Evolutionary conservation across 192 early-diverging fungal species (phyloP).

Genomic region (Rhizophagus prolifer): DNA sequence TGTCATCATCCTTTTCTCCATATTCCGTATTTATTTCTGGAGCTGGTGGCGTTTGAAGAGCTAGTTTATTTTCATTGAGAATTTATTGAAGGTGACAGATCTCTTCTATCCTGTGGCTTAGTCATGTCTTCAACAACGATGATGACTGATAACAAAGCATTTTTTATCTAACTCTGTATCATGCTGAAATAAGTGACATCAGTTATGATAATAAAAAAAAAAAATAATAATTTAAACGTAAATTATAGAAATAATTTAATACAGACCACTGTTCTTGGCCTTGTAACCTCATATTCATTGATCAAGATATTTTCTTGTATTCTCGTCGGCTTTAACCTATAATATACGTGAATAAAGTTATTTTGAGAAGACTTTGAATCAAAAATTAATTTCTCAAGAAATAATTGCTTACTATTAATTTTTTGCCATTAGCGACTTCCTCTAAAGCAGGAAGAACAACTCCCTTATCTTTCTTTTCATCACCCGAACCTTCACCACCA

Average conservation of each 20-base stretch:
- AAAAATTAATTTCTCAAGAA: no score
- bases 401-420: slow-evolving; percentile 47
- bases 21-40: slow-evolving; percentile 10
- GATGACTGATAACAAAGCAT: no score
- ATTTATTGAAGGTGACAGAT: slow-evolving; percentile 8
- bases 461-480: slow-evolving; percentile 35
- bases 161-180: slow-evolving; percentile 49
- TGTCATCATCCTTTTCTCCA: slow-evolving; percentile 39
- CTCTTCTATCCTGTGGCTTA: slow-evolving; percentile 27
- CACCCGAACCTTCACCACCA: slow-evolving; percentile 55
- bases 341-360: slow-evolving; percentile 30
- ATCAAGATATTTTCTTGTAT: slow-evolving; percentile 38
- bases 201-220: background rate
- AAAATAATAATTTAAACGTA: no score
- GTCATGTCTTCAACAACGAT: slow-evolving; percentile 43
- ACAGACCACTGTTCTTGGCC: no score
- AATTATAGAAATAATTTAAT: no score
- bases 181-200: no score
- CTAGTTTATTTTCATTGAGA: slow-evolving; percentile 7
- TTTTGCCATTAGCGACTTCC: slow-evolving; percentile 41
- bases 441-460: slow-evolving; percentile 39
- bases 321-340: slow-evolving; percentile 30
- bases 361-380: no score
- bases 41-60: slow-evolving; percentile 8
- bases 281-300: slow-evolving; percentile 45